These are phyloP conservation scores for Globisporangium middletonii DNA, from an alignment of 352 stramenopile species.

Conservation along the genomic window DNA sequence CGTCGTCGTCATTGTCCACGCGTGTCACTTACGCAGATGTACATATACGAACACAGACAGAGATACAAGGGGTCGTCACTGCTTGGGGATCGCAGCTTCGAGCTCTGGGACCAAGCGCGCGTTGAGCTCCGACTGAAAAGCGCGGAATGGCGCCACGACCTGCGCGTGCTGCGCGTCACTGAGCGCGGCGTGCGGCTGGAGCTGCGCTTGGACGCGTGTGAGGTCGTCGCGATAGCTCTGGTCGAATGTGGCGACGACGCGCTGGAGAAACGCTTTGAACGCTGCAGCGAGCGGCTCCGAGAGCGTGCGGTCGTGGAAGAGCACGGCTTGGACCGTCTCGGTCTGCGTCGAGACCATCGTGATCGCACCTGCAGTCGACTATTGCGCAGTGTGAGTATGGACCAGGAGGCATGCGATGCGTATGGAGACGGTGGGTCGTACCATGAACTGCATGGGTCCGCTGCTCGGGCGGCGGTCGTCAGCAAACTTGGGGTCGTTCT, in stretches of 20 bases:
- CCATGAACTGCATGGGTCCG: constrained; percentile 17
- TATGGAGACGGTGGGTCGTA: background rate
- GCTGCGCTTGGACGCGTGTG: constrained; percentile 31
- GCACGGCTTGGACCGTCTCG: constrained; percentile 50
- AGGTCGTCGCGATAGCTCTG: constrained; percentile 40
- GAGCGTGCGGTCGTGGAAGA: constrained; percentile 71
- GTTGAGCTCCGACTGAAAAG: constrained; percentile 25
- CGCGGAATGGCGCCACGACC: constrained; percentile 14
- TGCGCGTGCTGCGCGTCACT: constrained; percentile 11
- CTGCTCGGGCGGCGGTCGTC: constrained; percentile 13
- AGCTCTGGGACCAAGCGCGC: constrained; percentile 24
- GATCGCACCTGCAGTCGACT: constrained; percentile 40
- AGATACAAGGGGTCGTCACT: constrained; percentile 1
- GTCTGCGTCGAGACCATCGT: constrained; percentile 72
- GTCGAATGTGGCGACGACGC: constrained; percentile 41
- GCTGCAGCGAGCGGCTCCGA: constrained; percentile 34
- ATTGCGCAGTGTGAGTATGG: background rate
- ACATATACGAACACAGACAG: background rate
- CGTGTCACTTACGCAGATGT: background rate
- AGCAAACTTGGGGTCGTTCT: constrained; percentile 13
- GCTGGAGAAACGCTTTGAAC: constrained; percentile 56
- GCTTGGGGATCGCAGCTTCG: constrained; percentile 7
- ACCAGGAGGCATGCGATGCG: too few species aligned
- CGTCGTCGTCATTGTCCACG: too few species aligned
- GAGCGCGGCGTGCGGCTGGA: constrained; percentile 34